Base-by-base conservation (phyloP, 2,329 filamentous ascomycete species). In the Cladosporium cucumerinum region DNA sequence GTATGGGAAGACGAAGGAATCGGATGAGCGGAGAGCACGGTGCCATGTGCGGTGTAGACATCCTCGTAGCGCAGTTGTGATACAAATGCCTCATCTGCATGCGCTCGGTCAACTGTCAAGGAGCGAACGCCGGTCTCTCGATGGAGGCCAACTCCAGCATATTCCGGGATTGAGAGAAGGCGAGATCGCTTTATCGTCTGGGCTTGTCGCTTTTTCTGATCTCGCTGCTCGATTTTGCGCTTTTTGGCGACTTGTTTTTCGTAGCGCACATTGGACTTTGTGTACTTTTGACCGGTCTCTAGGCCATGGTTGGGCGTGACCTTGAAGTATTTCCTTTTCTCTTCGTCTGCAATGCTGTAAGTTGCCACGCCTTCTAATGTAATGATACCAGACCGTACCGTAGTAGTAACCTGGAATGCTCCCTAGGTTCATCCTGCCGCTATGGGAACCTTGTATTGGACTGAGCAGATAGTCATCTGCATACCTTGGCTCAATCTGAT, bases 321-420 rank as follows among this genome's bases (percentile, higher is more conserved):
- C 43, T 76, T 77, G 75, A 84, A 84, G 70, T 84, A 84, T 66
- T 82, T 83, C 58, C 76, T 75, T 72, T 81, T 83, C 46, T 80
- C 79, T 36, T 72, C 68, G 66, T 84, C 79, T 63, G 23, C 12
- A 6, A 34, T 7, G 5, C n/a, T n/a, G 39, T 60, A 8, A 48
- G n/a, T 32, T 10, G 11, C 28, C 3, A 30, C 30, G 18, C 34
- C 25, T 60, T 32, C 6, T 32, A 10, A 12, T 18, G 10, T 28
- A 3, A n/a, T 28, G 26, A 11, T 14, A 4, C 23, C n/a, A 30
- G n/a, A 12, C 7, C 60, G 18, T 72, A 77, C 76, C 80, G 66
- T 74, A 83, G 69, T 82, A 82, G 66, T 78, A 82, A 36, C 82
- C 82, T 4, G 81, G 81, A n/a, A 83, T 77, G 39, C 77, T 70